Evolutionary conservation across 2,329 filamentous ascomycete genomes (phyloP).

Genomic region (Zymoseptoria passerinii): DNA sequence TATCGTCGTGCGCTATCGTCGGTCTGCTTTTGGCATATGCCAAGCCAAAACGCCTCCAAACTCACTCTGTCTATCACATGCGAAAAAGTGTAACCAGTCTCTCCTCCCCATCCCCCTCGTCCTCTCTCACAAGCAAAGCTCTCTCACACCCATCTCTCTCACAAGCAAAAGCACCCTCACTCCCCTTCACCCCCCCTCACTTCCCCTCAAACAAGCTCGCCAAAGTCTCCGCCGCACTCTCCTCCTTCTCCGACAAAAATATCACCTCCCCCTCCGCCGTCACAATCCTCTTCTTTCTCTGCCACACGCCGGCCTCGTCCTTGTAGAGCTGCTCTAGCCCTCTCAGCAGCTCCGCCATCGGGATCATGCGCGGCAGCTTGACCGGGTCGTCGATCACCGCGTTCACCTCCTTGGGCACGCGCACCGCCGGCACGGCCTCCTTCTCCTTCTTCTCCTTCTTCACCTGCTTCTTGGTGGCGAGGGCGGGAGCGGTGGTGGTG

Average conservation of each 20-base stretch:
- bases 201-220: not conserved
- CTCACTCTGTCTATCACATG: not conserved
- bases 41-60: not conserved
- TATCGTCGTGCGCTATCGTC: not conserved
- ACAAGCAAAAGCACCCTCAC: not conserved
- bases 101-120: not conserved
- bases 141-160: not conserved
- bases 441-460: not conserved
- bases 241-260: not conserved
- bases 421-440: too few relatives aligned
- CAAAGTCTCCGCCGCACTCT: not conserved
- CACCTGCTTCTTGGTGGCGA: not conserved
- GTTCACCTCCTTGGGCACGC: not conserved
- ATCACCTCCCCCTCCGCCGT: not conserved
- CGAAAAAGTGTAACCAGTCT: not conserved
- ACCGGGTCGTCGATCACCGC: not conserved
- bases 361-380: not conserved
- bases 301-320: not conserved
- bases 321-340: not conserved
- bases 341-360: not conserved
- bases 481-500: not conserved
- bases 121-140: not conserved
- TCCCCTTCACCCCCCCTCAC: not conserved
- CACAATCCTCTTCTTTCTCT: not conserved
- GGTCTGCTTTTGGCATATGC: not conserved